Percentiles rank a stretch among this genome's conserved stretches.
Conservation (phyloP, 176 grass and related monocot species). For the Eragrostis curvula region DNA sequence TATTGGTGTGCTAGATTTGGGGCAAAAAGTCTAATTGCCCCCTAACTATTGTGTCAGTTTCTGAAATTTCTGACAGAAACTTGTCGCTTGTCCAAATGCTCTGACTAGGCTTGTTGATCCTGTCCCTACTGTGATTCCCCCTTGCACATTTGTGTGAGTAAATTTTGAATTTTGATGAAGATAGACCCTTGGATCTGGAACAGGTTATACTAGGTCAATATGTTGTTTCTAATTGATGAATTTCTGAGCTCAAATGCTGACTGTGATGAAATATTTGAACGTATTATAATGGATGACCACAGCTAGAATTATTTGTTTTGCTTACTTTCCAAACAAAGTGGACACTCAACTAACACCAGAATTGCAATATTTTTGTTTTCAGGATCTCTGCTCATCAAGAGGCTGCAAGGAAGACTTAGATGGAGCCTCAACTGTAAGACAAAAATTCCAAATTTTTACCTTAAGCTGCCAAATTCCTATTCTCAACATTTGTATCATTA, state of each 20-base stretch:
- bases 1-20: neutral
- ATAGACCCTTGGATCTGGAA: neutral
- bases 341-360: neutral
- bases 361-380: conserved; percentile 12
- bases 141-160: conserved; percentile 7
- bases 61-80: neutral
- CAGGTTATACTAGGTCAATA: neutral
- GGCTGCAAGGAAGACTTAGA: neutral
- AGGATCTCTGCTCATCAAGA: conserved; percentile 39
- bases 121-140: neutral
- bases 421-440: conserved; percentile 34
- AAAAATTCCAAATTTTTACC: conserved; percentile 33
- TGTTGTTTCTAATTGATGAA: neutral
- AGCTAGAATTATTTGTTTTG: neutral
- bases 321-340: no score
- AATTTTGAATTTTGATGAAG: neutral
- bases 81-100: neutral
- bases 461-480: conserved; percentile 10
- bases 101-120: neutral
- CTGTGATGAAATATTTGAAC: conserved; percentile 1
- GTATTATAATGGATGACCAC: neutral
- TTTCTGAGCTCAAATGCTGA: conserved; percentile 22
- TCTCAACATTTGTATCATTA: neutral
- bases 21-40: neutral
- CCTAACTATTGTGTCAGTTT: neutral